Evolutionary conservation across 2,329 filamentous ascomycete genomes (phyloP).

Genomic region (Hypoxylon sp.): DNA sequence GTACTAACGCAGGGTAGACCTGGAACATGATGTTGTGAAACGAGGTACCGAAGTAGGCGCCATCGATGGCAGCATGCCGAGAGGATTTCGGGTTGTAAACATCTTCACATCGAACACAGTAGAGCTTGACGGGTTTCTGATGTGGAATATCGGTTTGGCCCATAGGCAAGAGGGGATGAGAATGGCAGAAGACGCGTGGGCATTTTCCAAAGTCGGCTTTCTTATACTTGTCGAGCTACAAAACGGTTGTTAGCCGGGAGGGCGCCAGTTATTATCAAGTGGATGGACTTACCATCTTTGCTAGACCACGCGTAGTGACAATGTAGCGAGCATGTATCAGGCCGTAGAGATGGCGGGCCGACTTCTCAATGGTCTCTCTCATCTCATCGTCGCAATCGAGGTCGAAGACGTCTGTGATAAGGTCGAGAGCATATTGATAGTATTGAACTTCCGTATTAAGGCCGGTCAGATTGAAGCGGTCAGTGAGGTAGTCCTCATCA

Average conservation of each 20-base stretch:
- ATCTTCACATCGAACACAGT: slow-evolving; percentile 97
- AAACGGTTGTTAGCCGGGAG: slow-evolving; percentile 31
- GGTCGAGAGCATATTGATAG: slow-evolving; percentile 97
- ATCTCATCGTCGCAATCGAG: slow-evolving; percentile 99
- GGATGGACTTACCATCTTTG: slow-evolving; percentile 85
- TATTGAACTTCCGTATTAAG: slow-evolving; percentile 98
- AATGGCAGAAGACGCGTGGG: slow-evolving; percentile 94
- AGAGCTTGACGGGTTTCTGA: slow-evolving; percentile 93
- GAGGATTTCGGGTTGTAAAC: slow-evolving; percentile 98
- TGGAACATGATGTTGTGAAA: slow-evolving; percentile 99
- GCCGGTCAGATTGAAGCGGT: slow-evolving; percentile 97
- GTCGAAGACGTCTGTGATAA: slow-evolving; percentile 98
- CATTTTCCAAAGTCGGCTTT: slow-evolving; percentile 98
- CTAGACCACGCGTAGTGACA: slow-evolving; percentile 91
- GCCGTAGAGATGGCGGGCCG: slow-evolving; percentile 93
- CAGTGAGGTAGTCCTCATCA: slow-evolving; percentile 97
- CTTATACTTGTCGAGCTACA: slow-evolving; percentile 97
- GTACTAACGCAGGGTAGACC: slow-evolving; percentile 92
- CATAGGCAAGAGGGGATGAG: slow-evolving; percentile 93
- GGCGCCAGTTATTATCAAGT: not conserved
- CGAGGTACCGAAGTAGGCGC: slow-evolving; percentile 96
- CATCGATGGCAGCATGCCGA: slow-evolving; percentile 94
- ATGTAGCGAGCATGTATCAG: slow-evolving; percentile 97
- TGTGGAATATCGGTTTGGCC: slow-evolving; percentile 92
- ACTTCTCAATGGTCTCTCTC: slow-evolving; percentile 98